phyloP scores from a whole-genome alignment of 768 basidiomycete species.

The Lactarius evosmus region DNA sequence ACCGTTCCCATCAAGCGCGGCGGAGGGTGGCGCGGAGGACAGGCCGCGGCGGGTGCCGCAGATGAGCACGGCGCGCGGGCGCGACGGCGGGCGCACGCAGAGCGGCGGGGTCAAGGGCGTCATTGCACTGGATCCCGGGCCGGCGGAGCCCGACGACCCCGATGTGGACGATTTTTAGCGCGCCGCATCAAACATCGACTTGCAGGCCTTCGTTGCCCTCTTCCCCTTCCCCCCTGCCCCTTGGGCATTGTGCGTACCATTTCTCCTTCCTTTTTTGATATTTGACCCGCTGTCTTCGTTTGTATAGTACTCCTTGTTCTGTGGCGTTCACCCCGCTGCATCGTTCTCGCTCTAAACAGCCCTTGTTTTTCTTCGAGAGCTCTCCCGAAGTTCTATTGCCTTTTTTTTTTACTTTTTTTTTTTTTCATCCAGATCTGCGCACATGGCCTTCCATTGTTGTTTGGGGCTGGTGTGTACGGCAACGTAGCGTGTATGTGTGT shows the following conservation, averaged over 20 bases:
- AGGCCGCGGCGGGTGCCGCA: slow-evolving; percentile 38
- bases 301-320: slow-evolving; percentile 14
- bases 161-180: slow-evolving; percentile 35
- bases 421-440: slow-evolving; percentile 9
- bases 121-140: slow-evolving; percentile 36
- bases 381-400: neutral
- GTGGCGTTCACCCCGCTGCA: neutral
- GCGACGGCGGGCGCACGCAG: slow-evolving; percentile 80
- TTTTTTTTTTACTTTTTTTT: neutral
- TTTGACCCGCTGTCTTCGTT: neutral
- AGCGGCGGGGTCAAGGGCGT: slow-evolving; percentile 83
- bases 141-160: slow-evolving; percentile 29
- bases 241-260: neutral
- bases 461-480: slow-evolving; percentile 6
- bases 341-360: neutral
- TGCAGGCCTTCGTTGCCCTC: no score
- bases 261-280: neutral
- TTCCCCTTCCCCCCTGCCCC: no score
- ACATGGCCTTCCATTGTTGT: neutral
- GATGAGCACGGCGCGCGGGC: slow-evolving; percentile 71
- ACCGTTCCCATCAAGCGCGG: slow-evolving; percentile 25
- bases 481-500: slow-evolving; percentile 9
- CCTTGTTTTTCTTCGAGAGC: neutral
- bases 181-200: no score
- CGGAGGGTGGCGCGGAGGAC: slow-evolving; percentile 22